Conservation (phyloP, 371 early-diverging fungal species). For the Syncephalastrum contaminatum region DNA sequence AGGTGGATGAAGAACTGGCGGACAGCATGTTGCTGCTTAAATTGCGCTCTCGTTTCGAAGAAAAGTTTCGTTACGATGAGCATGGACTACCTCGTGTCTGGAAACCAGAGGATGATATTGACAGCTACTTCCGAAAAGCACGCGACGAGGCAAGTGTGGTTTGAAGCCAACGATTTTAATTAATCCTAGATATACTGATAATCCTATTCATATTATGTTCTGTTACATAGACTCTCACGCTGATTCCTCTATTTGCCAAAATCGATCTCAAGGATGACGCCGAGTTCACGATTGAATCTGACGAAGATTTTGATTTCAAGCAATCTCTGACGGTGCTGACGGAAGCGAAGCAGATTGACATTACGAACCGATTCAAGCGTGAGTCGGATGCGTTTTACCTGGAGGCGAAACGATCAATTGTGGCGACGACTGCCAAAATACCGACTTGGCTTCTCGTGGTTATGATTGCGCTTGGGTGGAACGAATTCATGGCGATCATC, state of each 20-base stretch:
- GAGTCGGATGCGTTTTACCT: conserved; percentile 90
- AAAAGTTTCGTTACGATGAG: conserved; percentile 91
- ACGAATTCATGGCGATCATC: conserved; percentile 84
- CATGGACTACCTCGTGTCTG: conserved; percentile 92
- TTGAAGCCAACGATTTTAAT: not conserved
- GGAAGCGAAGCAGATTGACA: conserved; percentile 69
- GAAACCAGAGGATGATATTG: conserved; percentile 94
- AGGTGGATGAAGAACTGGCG: conserved; percentile 77
- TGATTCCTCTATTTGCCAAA: conserved; percentile 66
- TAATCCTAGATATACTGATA: not conserved
- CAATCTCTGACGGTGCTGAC: conserved; percentile 64
- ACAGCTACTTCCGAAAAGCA: conserved; percentile 75
- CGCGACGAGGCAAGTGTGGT: conserved; percentile 57
- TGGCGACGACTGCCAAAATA: conserved; percentile 81
- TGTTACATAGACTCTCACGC: conserved; percentile 55
- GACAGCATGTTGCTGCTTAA: conserved; percentile 80
- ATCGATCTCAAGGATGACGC: conserved; percentile 48
- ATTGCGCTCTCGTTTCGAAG: conserved; percentile 81
- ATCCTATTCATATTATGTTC: too few relatives aligned
- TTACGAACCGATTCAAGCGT: conserved; percentile 80
- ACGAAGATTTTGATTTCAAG: conserved; percentile 62
- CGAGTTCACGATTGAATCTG: conserved; percentile 41
- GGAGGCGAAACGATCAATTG: conserved; percentile 94
- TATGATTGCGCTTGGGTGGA: conserved; percentile 86
- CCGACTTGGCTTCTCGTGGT: conserved; percentile 87